Evolutionary conservation across 2,329 filamentous ascomycete genomes (phyloP).

Genomic region (Emericellopsis atlantica): DNA sequence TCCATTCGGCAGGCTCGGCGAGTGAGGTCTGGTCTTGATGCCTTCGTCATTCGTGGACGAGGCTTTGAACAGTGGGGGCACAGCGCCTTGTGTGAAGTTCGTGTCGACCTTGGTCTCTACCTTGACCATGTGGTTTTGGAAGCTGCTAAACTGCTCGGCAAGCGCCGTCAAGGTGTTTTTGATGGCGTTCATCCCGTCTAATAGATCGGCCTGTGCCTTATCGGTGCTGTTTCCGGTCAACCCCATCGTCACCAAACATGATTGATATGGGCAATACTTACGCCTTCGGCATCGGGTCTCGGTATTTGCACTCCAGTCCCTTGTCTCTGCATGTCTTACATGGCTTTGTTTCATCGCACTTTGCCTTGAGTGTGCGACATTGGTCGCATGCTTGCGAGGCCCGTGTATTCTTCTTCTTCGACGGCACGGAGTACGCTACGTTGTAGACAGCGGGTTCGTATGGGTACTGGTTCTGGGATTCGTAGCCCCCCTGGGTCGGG

Average conservation of each 20-base stretch:
- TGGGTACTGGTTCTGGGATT: too few species aligned
- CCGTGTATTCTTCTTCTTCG: slow-evolving; percentile 50
- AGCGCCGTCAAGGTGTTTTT: slow-evolving; percentile 22
- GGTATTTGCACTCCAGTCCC: slow-evolving; percentile 71
- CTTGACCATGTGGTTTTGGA: slow-evolving; percentile 24
- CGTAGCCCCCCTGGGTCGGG: slow-evolving; percentile 12
- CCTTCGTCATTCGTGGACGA: slow-evolving; percentile 11
- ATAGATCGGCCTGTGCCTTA: slow-evolving; percentile 46
- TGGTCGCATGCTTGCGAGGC: slow-evolving; percentile 76
- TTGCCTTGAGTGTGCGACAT: slow-evolving; percentile 77
- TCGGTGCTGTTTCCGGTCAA: slow-evolving; percentile 30
- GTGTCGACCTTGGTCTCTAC: slow-evolving; percentile 12
- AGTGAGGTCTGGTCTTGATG: slow-evolving; percentile 10
- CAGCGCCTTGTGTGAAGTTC: slow-evolving; percentile 3
- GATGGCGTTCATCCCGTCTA: slow-evolving; percentile 37
- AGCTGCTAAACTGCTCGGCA: slow-evolving; percentile 20
- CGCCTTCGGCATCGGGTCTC: slow-evolving; percentile 86
- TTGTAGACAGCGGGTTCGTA: slow-evolving; percentile 16
- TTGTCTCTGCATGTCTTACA: slow-evolving; percentile 86
- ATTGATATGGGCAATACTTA: slow-evolving; percentile 30
- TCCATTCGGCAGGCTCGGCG: slow-evolving; percentile 10
- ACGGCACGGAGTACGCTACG: slow-evolving; percentile 19
- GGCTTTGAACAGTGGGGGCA: not conserved
- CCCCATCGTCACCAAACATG: too few species aligned
- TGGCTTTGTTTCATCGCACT: slow-evolving; percentile 78